Base-by-base conservation (phyloP, 1,284 basidiomycete genomes). In the Hymenochaete sp. region DNA sequence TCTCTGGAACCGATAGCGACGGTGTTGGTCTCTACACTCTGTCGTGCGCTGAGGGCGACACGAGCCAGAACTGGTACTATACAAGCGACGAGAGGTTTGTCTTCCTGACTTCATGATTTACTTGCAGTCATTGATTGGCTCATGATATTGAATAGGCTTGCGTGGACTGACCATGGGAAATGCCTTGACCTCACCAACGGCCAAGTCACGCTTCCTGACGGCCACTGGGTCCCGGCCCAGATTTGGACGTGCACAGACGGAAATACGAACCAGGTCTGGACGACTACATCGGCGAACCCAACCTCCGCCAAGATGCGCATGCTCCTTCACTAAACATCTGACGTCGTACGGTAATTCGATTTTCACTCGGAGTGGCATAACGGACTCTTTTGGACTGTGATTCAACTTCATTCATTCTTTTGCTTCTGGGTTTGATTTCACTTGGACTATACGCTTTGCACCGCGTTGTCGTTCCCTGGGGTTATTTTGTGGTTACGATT, bases 181-280 rank as follows among this genome's bases (percentile, higher is more conserved):
- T 75, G 73, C 47, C 47, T 72, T 26, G 73, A 75, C 53, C 56
- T 75, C 33, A 61, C 65, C 2, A 61, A 55, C 21, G 71, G 70
- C 1, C n/a, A n/a, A n/a, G n/a, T n/a, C n/a, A 65, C 54, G 36
- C 56, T 57, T 32, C 51, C 55, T 14, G 63, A 66, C 49, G 71
- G 71, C 1, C 72, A 62, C 42, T 53, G 69, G 67, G 29, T 54
- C 18, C 53, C 69, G 67, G 29, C 53, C 18, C 68, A 72, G 60
- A 57, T 73, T 33, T 73, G 67, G 64, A 50, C 51, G n/a, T 74
- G 72, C 58, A 55, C 48, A 26, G 18, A 52, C 44, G 53, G 55
- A 31, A 70, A 60, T 51, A 48, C 65, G 13, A 73, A 73, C 53
- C 71, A 75, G 53, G 53, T 70, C 47, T 75, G 71, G 71, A 68